Evolutionary conservation across 441 rosid genomes (phyloP).

Genomic region (Adansonia madagascariensis): DNA sequence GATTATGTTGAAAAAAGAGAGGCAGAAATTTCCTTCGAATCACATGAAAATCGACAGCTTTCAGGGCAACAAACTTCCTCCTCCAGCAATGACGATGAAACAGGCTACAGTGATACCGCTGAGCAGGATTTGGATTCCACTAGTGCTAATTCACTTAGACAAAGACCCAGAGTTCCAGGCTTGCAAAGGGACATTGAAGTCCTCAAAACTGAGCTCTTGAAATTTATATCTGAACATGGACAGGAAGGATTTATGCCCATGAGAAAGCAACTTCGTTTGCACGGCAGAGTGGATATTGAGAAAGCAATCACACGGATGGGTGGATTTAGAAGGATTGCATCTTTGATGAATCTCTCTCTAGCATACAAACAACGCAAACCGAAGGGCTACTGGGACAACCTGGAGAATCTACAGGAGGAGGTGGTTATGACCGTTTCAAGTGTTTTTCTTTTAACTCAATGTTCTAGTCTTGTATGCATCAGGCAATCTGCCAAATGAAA

Average conservation of each 20-base stretch:
- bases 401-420: conserved; percentile 90
- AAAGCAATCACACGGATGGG: conserved; percentile 93
- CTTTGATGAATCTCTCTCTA: conserved; percentile 81
- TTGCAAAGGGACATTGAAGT: conserved; percentile 83
- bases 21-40: conserved; percentile 43
- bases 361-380: conserved; percentile 96
- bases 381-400: conserved; percentile 96
- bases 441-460: neutral
- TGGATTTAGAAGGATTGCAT: conserved; percentile 85
- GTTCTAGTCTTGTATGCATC: neutral
- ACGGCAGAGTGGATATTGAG: conserved; percentile 91
- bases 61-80: conserved; percentile 44
- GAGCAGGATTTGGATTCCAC: conserved; percentile 30
- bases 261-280: conserved; percentile 93
- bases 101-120: conserved; percentile 16
- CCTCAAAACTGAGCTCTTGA: conserved; percentile 76
- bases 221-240: conserved; percentile 82
- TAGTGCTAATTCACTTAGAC: conserved; percentile 40
- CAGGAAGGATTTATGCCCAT: conserved; percentile 99
- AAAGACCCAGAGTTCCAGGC: conserved; percentile 82
- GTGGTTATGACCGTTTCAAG: conserved; percentile 39
- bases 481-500: conserved; percentile 7
- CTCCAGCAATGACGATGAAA: conserved; percentile 33
- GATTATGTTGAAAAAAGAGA: conserved; percentile 77
- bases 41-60: conserved; percentile 36